Conservation (phyloP, 441 rosid genomes). For the Eruca vesicaria region DNA sequence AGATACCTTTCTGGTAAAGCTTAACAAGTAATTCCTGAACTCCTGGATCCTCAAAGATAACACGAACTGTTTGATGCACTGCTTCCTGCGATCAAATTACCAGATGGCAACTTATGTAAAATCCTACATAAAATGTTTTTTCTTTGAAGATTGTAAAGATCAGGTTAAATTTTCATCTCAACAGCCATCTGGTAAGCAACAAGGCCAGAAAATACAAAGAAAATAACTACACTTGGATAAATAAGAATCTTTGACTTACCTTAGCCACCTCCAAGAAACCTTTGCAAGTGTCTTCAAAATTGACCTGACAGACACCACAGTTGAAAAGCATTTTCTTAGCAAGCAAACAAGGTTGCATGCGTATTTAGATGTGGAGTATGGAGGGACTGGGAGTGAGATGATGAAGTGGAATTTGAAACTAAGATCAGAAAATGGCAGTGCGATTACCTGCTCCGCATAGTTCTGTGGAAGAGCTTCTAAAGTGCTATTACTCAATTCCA, state of each 20-base stretch:
- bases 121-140: background rate
- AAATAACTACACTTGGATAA: background rate
- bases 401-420: conserved; percentile 6
- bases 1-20: conserved; percentile 88
- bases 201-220: background rate
- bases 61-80: conserved; percentile 85
- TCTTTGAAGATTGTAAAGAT: background rate
- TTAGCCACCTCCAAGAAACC: conserved; percentile 98
- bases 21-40: conserved; percentile 92
- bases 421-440: background rate
- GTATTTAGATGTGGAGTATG: background rate
- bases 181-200: conserved; percentile 16
- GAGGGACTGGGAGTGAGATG: background rate
- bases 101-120: conserved; percentile 6
- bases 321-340: conserved; percentile 2
- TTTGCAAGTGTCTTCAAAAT: conserved; percentile 99
- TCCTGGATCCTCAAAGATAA: conserved; percentile 99
- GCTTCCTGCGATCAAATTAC: conserved; percentile 67
- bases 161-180: conserved; percentile 5
- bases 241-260: conserved; percentile 44
- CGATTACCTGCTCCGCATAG: conserved; percentile 87
- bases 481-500: conserved; percentile 91
- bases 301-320: conserved; percentile 59
- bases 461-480: conserved; percentile 96
- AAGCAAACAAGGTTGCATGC: conserved; percentile 5